Percentiles rank a stretch among this genome's conserved stretches.
Evolutionary conservation across 2,329 filamentous ascomycete species (phyloP).

Genomic region (Pseudopithomyces chartarum): DNA sequence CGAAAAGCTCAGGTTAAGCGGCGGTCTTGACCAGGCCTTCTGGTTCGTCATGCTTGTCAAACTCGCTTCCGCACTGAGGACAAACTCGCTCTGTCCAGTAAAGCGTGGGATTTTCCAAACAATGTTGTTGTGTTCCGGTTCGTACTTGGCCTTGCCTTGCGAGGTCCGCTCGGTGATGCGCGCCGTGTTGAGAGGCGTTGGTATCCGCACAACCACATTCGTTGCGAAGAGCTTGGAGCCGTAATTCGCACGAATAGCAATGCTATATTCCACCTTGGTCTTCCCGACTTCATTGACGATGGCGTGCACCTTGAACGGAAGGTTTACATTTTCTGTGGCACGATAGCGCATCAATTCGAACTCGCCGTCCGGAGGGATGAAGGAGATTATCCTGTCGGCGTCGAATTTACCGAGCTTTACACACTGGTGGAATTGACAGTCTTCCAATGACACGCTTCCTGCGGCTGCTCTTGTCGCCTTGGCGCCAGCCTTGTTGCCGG

Average conservation of each 20-base stretch:
- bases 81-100: slow-evolving; percentile 95
- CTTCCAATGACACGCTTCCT: slow-evolving; percentile 92
- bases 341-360: slow-evolving; percentile 99
- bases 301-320: slow-evolving; percentile 98
- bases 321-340: slow-evolving; percentile 96
- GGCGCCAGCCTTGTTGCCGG: slow-evolving; percentile 76
- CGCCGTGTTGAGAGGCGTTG: slow-evolving; percentile 94
- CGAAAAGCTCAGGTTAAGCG: slow-evolving; percentile 88
- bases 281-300: slow-evolving; percentile 98
- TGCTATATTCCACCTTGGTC: slow-evolving; percentile 98
- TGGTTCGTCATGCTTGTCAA: slow-evolving; percentile 98
- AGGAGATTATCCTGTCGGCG: slow-evolving; percentile 93
- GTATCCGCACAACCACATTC: slow-evolving; percentile 92
- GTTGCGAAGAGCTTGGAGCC: slow-evolving; percentile 95
- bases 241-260: slow-evolving; percentile 96
- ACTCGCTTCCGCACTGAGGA: slow-evolving; percentile 90
- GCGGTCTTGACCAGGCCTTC: slow-evolving; percentile 93
- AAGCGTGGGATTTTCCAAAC: slow-evolving; percentile 99
- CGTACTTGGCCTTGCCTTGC: slow-evolving; percentile 97
- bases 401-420: slow-evolving; percentile 98
- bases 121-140: slow-evolving; percentile 96
- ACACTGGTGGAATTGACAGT: slow-evolving; percentile 99
- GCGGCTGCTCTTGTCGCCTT: slow-evolving; percentile 96
- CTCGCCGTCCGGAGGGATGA: slow-evolving; percentile 94
- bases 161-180: slow-evolving; percentile 90